A percentile compares a stretch with the other conserved stretches of the same genome.
phyloP scores from a whole-genome alignment of 2,329 filamentous ascomycete species.

The Truncatella angustata region DNA sequence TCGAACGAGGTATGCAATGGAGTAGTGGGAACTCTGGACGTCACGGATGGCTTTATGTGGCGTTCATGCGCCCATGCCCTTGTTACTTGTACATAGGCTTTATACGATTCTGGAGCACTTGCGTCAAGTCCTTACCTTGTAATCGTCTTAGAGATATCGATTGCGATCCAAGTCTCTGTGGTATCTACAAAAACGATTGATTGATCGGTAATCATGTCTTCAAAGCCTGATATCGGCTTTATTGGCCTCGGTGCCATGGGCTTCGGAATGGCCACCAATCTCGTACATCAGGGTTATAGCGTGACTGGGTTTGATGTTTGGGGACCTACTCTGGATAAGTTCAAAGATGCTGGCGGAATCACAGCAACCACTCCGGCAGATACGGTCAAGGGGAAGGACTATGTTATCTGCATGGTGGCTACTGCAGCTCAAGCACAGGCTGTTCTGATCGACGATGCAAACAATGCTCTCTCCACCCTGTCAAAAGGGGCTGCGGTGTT shows the following conservation, averaged over 20 bases:
- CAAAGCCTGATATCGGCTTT: constrained; percentile 54
- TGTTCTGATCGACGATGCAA: constrained; percentile 59
- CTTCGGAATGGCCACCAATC: constrained; percentile 76
- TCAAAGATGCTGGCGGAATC: constrained; percentile 60
- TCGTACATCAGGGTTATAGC: constrained; percentile 63
- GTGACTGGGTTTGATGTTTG: constrained; percentile 74
- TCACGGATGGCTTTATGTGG: too few species aligned
- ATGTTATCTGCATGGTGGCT: constrained; percentile 74
- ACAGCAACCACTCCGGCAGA: constrained; percentile 58
- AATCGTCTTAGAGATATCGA: too few species aligned
- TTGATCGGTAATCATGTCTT: constrained; percentile 20
- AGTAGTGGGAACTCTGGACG: too few species aligned
- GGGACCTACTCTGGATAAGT: constrained; percentile 63
- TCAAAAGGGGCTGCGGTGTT: constrained; percentile 60
- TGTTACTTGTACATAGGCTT: too few species aligned
- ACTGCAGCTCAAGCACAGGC: constrained; percentile 67
- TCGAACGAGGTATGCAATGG: background rate
- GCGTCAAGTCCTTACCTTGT: too few species aligned
- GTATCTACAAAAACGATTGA: background rate
- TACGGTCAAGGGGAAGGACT: constrained; percentile 57
- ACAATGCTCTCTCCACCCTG: constrained; percentile 47
- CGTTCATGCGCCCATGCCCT: too few species aligned
- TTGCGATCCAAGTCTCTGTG: too few species aligned
- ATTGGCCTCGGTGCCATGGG: constrained; percentile 80
- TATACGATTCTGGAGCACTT: too few species aligned